Percentiles rank a stretch among this genome's conserved stretches.
These are phyloP conservation scores for Termitomyces sp. DNA, from an alignment of 768 basidiomycete species.

Conservation along the genomic window DNA sequence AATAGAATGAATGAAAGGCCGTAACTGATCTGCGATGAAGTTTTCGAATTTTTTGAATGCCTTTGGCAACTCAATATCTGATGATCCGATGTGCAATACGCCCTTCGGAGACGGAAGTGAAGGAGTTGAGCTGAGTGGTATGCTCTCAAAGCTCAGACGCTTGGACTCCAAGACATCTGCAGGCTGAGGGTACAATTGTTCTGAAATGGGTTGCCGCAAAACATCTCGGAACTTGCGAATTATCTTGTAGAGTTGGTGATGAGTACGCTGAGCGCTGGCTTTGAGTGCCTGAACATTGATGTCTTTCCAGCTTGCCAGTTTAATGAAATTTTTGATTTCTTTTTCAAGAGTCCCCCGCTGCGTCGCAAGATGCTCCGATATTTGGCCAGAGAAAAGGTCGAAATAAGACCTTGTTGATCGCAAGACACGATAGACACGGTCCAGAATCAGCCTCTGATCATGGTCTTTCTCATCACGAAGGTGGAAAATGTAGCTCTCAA, in stretches of 20 bases:
- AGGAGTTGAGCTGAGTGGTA: background rate
- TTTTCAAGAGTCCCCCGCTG: conserved; percentile 67
- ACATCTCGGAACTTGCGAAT: conserved; percentile 90
- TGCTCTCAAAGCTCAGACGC: conserved; percentile 1
- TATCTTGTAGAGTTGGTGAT: conserved; percentile 85
- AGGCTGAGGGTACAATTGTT: conserved; percentile 30
- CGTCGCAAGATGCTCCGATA: conserved; percentile 43
- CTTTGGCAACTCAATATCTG: conserved; percentile 34
- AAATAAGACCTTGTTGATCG: conserved; percentile 59
- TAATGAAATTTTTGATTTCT: conserved; percentile 81
- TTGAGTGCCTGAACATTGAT: conserved; percentile 91
- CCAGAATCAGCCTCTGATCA: conserved; percentile 28
- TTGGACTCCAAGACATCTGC: conserved; percentile 32
- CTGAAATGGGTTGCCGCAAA: conserved; percentile 63
- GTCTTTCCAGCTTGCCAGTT: conserved; percentile 98
- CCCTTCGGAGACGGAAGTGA: conserved; percentile 11
- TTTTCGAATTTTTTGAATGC: conserved; percentile 47
- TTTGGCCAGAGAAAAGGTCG: conserved; percentile 44
- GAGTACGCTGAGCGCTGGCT: conserved; percentile 85
- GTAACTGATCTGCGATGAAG: conserved; percentile 38
- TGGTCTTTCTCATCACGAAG: conserved; percentile 28
- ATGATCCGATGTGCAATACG: conserved; percentile 4
- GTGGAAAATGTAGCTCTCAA: conserved; percentile 44
- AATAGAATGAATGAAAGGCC: conserved; percentile 33
- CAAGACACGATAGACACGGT: conserved; percentile 54